Base-by-base conservation (phyloP, 371 early-diverging fungal species). In the Circinella umbellata region DNA sequence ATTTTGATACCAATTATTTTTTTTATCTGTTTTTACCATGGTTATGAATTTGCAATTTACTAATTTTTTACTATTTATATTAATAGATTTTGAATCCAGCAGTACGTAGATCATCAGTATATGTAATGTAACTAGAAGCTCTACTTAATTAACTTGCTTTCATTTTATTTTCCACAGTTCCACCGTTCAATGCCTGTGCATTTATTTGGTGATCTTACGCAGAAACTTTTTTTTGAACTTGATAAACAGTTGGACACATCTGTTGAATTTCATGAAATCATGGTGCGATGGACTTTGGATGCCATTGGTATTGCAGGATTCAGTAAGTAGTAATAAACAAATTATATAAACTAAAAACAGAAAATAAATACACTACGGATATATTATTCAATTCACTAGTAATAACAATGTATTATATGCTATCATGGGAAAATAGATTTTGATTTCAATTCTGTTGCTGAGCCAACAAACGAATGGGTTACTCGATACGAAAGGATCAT, bases 271-370 rank as follows among this genome's bases (percentile, higher is more conserved):
- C 66, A 66, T 57, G 57, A 55, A 35, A 17, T 42, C 0, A 70
- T 78, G 64, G 71, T 68, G 39, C 68, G 78, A 35, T 74, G 63
- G 27, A 76, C 81, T 4, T 51, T 83, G 4, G 83, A 83, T 59
- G 78, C 75, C 17, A 77, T 83, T 60, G 81, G 80, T 11, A 68
- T 69, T 18, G 74, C 75, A 48, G 78, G 78, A 4, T 83, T 82
- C 65, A 63, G 69, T 61, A 61, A 61, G 69, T 5, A 8, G 1
- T n/a, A 20, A 54, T 54, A 54, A 54, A 20, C 10, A 8, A 1
- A 20, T 15, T 17, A 18, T n/a, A 54, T n/a, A 11, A 11, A 3
- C 47, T 47, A 15, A 54, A 54, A 17, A 18, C 54, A 54, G 1
- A 54, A 54, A 15, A 54, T 20, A 15, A 54, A 27, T 27, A 27